Base-by-base conservation (phyloP, 345 rosid species). In the Eucalyptus pauciflora region DNA sequence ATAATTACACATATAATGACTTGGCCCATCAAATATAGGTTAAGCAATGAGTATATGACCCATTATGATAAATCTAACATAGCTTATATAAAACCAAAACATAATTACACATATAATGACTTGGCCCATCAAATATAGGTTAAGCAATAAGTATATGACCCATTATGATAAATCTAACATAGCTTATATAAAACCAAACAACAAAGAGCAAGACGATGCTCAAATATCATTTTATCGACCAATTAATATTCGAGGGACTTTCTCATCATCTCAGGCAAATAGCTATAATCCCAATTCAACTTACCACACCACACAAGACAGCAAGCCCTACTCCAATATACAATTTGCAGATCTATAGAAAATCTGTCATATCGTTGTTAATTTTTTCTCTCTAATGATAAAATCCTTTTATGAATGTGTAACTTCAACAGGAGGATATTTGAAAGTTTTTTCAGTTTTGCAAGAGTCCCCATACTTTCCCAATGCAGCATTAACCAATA, bases 1-100 rank as follows among this genome's bases (percentile, higher is more conserved):
- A 52, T 1, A 52, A 0, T 2, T 17, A 52, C 56, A 2, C 22
- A 52, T 17, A 17, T 17, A 52, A 52, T 52, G 1, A 52, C 1
- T 6, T 4, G 0, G 8, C 24, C 5, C 1, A 41, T 41, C 41
- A 41, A 5, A 41, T 41, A 41, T 41, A 0, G 3, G 2, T 51
- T 14, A 16, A 50, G 3, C 15, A 15, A 50, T 5, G 20, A 2
- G 1, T 51, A 0, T 51, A 51, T 37, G 41, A 37, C 4, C 41
- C 41, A 37, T 37, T 37, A 37, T 37, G 4, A 15, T 50, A 50
- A 1, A 7, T 2, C 52, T 15, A 49, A 49, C 2, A 2, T 49
- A 49, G 50, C 14, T 50, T 50, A 50, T 50, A 62, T 62, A 29
- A 29, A 62, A 62, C 33, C 13, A 29, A 18, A 29, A 17, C 24